Percentiles rank a stretch among this genome's conserved stretches.
Conservation (phyloP, 2,329 filamentous ascomycete genomes). For the Penicillium sp. region DNA sequence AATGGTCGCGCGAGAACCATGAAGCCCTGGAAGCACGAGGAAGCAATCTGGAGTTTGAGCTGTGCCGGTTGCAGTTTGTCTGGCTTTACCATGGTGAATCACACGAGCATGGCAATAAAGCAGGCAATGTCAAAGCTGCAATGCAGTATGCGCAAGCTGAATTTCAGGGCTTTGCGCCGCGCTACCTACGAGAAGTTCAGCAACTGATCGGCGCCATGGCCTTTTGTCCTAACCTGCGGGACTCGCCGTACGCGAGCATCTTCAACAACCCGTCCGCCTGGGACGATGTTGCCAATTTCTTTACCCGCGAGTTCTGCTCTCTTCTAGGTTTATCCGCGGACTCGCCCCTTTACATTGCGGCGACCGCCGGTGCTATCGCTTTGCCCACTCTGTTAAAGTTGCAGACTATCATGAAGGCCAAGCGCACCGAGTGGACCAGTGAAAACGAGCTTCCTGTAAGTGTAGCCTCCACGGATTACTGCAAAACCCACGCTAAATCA, state of each 20-base stretch:
- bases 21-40: slow-evolving; percentile 72
- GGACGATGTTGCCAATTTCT: slow-evolving; percentile 79
- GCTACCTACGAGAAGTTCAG: slow-evolving; percentile 76
- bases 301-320: slow-evolving; percentile 92
- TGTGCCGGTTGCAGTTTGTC: slow-evolving; percentile 84
- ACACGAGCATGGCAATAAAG: slow-evolving; percentile 47
- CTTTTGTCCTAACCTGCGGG: slow-evolving; percentile 69
- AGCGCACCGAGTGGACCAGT: slow-evolving; percentile 92
- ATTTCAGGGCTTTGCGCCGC: slow-evolving; percentile 70
- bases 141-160: slow-evolving; percentile 71
- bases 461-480: slow-evolving; percentile 47
- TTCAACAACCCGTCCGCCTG: slow-evolving; percentile 77
- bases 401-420: slow-evolving; percentile 80
- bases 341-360: slow-evolving; percentile 87
- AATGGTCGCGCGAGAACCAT: slow-evolving; percentile 76
- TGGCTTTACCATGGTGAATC: slow-evolving; percentile 75
- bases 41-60: slow-evolving; percentile 92
- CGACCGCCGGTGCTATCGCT: slow-evolving; percentile 88
- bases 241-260: slow-evolving; percentile 74
- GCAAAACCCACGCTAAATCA: slow-evolving; percentile 34
- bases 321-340: slow-evolving; percentile 85
- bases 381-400: slow-evolving; percentile 86
- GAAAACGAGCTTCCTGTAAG: slow-evolving; percentile 84
- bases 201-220: slow-evolving; percentile 78
- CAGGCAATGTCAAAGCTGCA: slow-evolving; percentile 50